These are phyloP conservation scores for Thuja plicata DNA, from an alignment of 83 land plant species.

Conservation along the genomic window DNA sequence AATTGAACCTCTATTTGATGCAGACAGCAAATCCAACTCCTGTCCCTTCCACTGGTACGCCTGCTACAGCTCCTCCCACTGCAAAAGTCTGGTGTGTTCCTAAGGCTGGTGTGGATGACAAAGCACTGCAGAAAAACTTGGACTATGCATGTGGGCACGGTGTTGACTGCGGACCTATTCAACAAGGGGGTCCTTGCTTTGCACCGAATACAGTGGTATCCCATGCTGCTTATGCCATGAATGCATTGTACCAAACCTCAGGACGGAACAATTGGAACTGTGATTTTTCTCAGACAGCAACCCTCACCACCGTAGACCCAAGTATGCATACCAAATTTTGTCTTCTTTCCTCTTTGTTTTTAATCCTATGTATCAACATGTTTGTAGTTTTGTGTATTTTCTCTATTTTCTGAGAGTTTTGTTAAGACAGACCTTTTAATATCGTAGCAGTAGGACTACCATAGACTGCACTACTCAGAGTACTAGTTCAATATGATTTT, in stretches of 20 bases:
- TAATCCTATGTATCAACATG: background rate
- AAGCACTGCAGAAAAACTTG: conserved; percentile 44
- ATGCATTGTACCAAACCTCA: conserved; percentile 47
- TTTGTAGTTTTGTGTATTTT: background rate
- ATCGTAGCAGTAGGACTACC: background rate
- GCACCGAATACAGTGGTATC: conserved; percentile 49
- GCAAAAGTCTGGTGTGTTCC: conserved; percentile 56
- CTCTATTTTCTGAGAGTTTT: background rate
- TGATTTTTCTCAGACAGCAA: conserved; percentile 62
- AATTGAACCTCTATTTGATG: background rate
- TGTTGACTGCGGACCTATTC: conserved; percentile 62
- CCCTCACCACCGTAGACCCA: conserved; percentile 49
- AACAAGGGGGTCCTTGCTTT: conserved; percentile 62
- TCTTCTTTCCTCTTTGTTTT: background rate
- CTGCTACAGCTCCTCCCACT: conserved; percentile 23
- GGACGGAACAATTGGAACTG: conserved; percentile 63
- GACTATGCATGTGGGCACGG: conserved; percentile 63
- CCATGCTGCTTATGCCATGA: conserved; percentile 82
- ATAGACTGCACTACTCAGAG: background rate
- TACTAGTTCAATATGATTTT: too few relatives aligned
- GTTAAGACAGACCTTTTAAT: background rate
- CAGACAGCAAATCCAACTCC: background rate
- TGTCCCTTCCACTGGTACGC: background rate
- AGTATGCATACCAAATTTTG: conserved; percentile 35
- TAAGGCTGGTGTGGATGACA: conserved; percentile 37